Conservation (phyloP, 176 grass and related monocot genomes). For the Pharus latifolius region DNA sequence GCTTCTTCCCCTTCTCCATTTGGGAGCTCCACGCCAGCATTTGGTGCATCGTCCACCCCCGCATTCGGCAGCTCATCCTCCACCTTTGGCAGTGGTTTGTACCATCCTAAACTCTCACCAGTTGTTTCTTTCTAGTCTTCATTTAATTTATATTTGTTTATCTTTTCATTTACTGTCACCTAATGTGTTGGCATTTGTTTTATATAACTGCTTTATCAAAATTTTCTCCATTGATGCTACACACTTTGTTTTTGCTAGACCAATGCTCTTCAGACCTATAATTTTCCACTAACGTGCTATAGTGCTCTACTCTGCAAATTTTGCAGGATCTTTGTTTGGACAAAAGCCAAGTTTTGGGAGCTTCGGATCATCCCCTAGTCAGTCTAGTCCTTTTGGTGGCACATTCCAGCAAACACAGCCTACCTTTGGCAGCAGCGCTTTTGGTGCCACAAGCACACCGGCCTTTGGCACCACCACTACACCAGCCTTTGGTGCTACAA, state of each 20-base stretch:
- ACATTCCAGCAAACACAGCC: conserved; percentile 76
- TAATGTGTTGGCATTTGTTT: too few species aligned
- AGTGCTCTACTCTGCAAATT: neutral
- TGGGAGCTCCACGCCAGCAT: conserved; percentile 30
- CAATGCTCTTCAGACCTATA: neutral
- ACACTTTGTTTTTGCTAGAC: neutral
- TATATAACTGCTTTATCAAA: neutral
- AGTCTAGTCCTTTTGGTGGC: conserved; percentile 65
- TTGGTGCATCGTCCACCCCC: conserved; percentile 24
- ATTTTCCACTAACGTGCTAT: neutral
- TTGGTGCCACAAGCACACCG: conserved; percentile 49
- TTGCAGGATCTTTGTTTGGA: conserved; percentile 79
- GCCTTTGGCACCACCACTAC: conserved; percentile 34
- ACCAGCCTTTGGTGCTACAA: conserved; percentile 42
- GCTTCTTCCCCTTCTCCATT: conserved; percentile 20
- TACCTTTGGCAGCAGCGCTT: conserved; percentile 59
- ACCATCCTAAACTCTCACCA: neutral
- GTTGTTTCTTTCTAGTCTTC: neutral
- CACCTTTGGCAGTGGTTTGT: conserved; percentile 40
- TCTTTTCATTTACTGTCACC: neutral
- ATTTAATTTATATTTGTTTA: conserved; percentile 1
- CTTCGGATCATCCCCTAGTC: conserved; percentile 75
- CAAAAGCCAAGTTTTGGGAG: conserved; percentile 77
- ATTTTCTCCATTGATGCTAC: neutral
- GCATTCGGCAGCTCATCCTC: conserved; percentile 49